Evolutionary conservation across 73 alveolate genomes (phyloP), one percentile per base, ranked within the genome.

Genomic region (Tetrahymena elliotti): DNA sequence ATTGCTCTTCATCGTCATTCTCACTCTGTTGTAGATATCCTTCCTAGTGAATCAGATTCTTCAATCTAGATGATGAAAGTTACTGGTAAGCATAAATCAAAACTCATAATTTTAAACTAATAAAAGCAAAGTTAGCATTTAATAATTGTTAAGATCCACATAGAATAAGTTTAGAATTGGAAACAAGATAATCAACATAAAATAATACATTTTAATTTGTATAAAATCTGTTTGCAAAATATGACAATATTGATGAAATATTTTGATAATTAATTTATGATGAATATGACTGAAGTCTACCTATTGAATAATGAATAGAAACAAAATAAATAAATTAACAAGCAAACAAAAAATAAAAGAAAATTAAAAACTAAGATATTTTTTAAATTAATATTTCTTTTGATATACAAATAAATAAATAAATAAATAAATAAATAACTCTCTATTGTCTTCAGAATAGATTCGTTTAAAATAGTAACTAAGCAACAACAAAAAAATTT

Each of bases 1-100:
- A 99, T 99, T 13, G 99, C 99, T 33, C 97, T 99, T 95, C 99
- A 99, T 95, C 97, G 99, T 92, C 99, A 99, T 84, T 99, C 99
- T 20, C 99, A 99, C 93, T 97, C 99, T 33, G 99, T 99, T 31
- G 99, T 99, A 10, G 99, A 99, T 98, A 99, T 99, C 93, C 93
- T 99, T 93, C 99, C 99, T 0, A 99, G 99, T 4, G 99, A 99
- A 95, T 98, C 99, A 24, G 99, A 98, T 96, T 97, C 99, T 13
- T 96, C 99, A 6, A 99, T 98, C 68, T 98, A 98, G 94, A 98
- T 99, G 99, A 98, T 98, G 99, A 94, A 84, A 84, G 96, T 94
- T 38, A 94, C 96, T 36, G 96, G 96, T 94, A 83, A 38, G 11
- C 31, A 84, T n/a, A 53, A 11, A 68, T 68, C n/a, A n/a, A 68